Percentiles rank a stretch among this genome's conserved stretches.
Evolutionary conservation across 148 eudicot species (phyloP).

Genomic region (Vaccinium corymbosum): DNA sequence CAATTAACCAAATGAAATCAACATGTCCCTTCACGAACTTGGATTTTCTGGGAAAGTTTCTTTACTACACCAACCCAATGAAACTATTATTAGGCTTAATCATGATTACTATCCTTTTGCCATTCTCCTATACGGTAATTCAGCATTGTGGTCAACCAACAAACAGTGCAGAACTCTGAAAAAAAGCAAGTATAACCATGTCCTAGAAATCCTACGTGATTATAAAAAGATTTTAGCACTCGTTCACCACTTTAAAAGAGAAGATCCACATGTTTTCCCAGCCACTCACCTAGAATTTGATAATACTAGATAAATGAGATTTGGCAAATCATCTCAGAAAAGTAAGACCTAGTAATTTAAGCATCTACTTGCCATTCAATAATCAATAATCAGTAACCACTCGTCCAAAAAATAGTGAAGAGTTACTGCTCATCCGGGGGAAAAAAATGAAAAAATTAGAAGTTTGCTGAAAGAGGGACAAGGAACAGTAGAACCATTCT

Average conservation of each 20-base stretch:
- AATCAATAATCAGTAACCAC: neutral
- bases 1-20: neutral
- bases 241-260: neutral
- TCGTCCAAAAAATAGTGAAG: neutral
- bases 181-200: neutral
- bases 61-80: neutral
- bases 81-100: neutral
- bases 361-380: conserved; percentile 9
- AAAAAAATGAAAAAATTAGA: neutral
- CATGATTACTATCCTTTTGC: neutral
- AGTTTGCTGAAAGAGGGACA: neutral
- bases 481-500: neutral
- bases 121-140: neutral
- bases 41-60: no score
- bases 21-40: neutral
- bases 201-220: neutral
- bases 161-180: neutral
- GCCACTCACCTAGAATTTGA: conserved; percentile 8
- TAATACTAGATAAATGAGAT: neutral
- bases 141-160: neutral
- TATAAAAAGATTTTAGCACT: neutral
- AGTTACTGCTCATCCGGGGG: neutral
- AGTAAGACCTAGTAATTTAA: neutral
- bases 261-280: neutral
- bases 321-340: neutral